phyloP scores from a whole-genome alignment of 441 rosid genomes.

The Viola pubescens region DNA sequence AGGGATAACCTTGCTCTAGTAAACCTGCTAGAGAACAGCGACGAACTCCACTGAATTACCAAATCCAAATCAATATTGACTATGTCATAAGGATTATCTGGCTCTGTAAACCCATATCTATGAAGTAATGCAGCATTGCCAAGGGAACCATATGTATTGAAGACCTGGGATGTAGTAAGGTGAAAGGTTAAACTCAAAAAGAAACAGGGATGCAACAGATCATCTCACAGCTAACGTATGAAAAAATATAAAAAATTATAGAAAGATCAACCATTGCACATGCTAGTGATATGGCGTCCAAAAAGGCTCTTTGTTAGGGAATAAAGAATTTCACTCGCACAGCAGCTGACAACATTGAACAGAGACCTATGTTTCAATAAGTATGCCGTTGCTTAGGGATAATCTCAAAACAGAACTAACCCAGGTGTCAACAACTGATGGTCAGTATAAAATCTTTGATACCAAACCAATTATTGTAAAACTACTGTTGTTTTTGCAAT shows the following conservation, averaged over 20 bases:
- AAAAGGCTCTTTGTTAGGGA: no score
- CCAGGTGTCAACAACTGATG: no score
- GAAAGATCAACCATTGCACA: neutral
- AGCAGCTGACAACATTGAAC: no score
- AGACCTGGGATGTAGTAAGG: slow-evolving; percentile 36
- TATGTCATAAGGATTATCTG: slow-evolving; percentile 55
- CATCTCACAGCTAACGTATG: neutral
- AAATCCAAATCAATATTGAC: slow-evolving; percentile 80
- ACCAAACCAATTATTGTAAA: no score
- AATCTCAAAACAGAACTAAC: no score
- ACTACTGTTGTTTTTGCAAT: no score
- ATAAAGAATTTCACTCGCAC: no score
- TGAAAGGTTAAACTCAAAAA: neutral
- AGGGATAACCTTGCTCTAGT: slow-evolving; percentile 58
- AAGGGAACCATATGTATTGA: slow-evolving; percentile 71
- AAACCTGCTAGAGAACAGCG: slow-evolving; percentile 50
- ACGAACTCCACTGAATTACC: slow-evolving; percentile 57
- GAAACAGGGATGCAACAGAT: neutral
- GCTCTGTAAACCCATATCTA: slow-evolving; percentile 86
- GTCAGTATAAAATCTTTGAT: no score
- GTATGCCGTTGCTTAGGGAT: no score
- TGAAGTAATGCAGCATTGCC: slow-evolving; percentile 94
- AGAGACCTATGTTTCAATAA: no score
- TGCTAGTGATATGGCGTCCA: no score
- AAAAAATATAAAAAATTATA: neutral